Evolutionary conservation across 768 basidiomycete genomes (phyloP), one percentile per base, ranked within the genome.

Genomic region (Leccinum variicolor): DNA sequence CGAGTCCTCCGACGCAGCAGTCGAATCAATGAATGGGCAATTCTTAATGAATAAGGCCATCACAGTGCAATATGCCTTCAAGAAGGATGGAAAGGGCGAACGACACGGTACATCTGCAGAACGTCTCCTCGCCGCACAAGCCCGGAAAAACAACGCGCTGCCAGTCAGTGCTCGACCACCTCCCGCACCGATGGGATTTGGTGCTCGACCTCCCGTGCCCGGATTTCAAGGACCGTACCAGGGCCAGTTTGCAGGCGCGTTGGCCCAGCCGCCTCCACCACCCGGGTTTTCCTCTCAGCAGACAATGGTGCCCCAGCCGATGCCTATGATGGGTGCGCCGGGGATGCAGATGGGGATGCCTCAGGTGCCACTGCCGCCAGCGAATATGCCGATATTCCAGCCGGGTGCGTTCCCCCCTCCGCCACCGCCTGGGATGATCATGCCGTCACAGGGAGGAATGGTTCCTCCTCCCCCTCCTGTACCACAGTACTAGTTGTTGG

Each of bases 1-100:
- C 72, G 96, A 98, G 69, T 85, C 95, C 8, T 92, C 97, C 36
- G 97, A 99, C 71, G 92, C 92, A 5, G 96, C 97, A 17, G 83
- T 96, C 56, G 97, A 98, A 72, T 85, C 92, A 10, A 98, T 98
- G 96, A 95, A 98, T 64, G 86, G 87, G 39, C 95, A 98, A 69
- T 98, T 93, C 83, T 81, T 98, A 49, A 95, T 95, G 89, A 98
- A 98, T 80, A 98, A 98, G 76, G 90, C 94, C 54, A 92, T 99
- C 69, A 86, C 89, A 17, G 94, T 97, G 11, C 94, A 98, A 70
- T 99, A 97, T 71, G 96, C 97, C 2, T 98, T 98, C 83, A 98
- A 99, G 77, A 98, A 98, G 76, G 97, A 98, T 68, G 94, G 93
- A 46, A 96, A 98, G 70, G 96, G 96, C 56, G 97, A 99, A 73